phyloP scores from a whole-genome alignment of 208 protist genomes.

The Acanthamoeba sp. region DNA sequence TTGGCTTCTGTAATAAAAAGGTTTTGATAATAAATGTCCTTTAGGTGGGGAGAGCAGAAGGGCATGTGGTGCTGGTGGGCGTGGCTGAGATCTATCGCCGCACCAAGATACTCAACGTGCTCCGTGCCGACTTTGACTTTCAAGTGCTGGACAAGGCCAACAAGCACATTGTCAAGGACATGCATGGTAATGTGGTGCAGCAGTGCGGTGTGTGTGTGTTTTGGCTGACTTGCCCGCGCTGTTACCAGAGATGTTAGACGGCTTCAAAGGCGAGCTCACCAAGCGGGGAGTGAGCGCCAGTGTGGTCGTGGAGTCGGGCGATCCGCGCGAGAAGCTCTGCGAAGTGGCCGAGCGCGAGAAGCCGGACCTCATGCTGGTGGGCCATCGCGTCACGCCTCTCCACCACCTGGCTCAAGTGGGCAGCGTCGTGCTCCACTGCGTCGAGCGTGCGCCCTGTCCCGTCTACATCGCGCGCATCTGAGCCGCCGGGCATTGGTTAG shows the following conservation, averaged over 20 bases:
- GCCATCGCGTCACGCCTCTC: not conserved
- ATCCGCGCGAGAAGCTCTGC: conserved; percentile 22
- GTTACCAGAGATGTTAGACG: conserved; percentile 33
- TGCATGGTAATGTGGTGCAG: not conserved
- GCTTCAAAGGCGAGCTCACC: not conserved
- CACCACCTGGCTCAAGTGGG: not conserved
- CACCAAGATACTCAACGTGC: conserved; percentile 10
- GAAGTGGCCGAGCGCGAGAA: not conserved
- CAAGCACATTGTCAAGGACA: not conserved
- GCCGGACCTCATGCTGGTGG: not conserved
- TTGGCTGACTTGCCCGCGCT: not conserved
- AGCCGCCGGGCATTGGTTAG: not conserved
- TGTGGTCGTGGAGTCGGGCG: not conserved
- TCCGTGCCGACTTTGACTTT: conserved; percentile 17
- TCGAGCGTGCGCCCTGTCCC: not conserved
- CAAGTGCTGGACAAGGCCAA: conserved; percentile 26
- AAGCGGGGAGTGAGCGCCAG: not conserved
- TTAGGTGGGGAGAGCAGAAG: too few species aligned
- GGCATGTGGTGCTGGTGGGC: conserved; percentile 7
- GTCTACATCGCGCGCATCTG: conserved; percentile 33
- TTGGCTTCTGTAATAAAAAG: too few species aligned
- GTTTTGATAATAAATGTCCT: too few species aligned
- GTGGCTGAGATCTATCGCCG: not conserved
- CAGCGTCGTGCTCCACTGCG: conserved; percentile 9
- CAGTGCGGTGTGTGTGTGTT: not conserved